Evolutionary conservation across 495 filamentous ascomycete species (phyloP).

Genomic region (Lepidopterella palustris): DNA sequence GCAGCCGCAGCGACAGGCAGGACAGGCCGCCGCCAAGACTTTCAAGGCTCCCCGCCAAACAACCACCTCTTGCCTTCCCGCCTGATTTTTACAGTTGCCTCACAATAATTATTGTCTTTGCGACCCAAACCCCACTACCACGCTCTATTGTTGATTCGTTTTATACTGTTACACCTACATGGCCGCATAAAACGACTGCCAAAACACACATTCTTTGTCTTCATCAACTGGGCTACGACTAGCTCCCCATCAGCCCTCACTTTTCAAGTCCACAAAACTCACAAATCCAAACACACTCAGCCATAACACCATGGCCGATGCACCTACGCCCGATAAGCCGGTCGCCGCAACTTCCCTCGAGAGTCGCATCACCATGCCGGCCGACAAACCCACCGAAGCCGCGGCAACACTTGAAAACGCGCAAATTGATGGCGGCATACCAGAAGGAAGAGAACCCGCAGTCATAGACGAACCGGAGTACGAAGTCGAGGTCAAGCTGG

Average conservation of each 20-base stretch:
- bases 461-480: constrained; percentile 66
- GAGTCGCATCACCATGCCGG: constrained; percentile 10
- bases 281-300: not conserved
- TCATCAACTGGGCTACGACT: not conserved
- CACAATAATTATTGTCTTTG: not conserved
- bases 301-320: not conserved
- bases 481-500: constrained; percentile 83
- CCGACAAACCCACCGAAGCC: not conserved
- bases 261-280: too few relatives aligned
- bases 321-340: not conserved
- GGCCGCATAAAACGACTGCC: not conserved
- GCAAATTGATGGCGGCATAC: constrained; percentile 27
- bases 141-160: too few relatives aligned
- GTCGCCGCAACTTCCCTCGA: not conserved
- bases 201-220: not conserved
- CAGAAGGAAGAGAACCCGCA: constrained; percentile 36
- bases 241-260: not conserved
- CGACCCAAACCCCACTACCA: not conserved
- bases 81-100: too few relatives aligned
- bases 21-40: too few relatives aligned
- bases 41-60: not conserved
- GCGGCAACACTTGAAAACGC: constrained; percentile 3
- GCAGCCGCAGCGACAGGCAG: not conserved
- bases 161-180: not conserved
- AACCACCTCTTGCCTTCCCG: too few relatives aligned